Conservation (phyloP, 176 grass and related monocot genomes). For the sorghum (Sorghum bicolor) region DNA sequence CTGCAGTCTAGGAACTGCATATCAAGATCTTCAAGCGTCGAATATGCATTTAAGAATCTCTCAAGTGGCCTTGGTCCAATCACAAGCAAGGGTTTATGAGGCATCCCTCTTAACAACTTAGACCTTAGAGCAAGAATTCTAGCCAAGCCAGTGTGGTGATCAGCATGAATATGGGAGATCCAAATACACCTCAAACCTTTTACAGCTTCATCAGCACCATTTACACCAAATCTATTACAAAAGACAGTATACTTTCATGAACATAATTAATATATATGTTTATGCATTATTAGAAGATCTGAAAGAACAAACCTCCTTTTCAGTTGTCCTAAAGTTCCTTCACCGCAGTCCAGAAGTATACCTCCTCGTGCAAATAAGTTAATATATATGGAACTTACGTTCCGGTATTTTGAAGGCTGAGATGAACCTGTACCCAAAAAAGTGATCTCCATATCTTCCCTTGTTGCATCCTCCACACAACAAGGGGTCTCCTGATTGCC, state of each 20-base stretch:
- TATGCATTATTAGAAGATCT: not conserved
- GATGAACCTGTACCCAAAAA: constrained; percentile 94
- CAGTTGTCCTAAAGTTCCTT: constrained; percentile 88
- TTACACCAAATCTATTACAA: constrained; percentile 70
- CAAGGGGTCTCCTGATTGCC: constrained; percentile 43
- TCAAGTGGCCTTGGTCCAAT: constrained; percentile 87
- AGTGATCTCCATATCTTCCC: constrained; percentile 91
- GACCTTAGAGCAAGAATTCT: constrained; percentile 82
- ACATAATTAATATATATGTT: constrained; percentile 16
- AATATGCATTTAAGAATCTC: constrained; percentile 97
- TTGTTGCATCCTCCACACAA: constrained; percentile 67
- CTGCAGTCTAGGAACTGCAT: constrained; percentile 97
- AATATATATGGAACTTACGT: constrained; percentile 94
- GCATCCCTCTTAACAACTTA: constrained; percentile 51
- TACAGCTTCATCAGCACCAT: constrained; percentile 69
- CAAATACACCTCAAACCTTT: constrained; percentile 80
- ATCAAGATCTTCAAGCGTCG: constrained; percentile 85
- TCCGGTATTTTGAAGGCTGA: constrained; percentile 93
- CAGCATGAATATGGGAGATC: constrained; percentile 98
- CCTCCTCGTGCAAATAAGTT: constrained; percentile 81
- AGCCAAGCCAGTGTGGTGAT: constrained; percentile 87
- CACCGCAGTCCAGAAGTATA: constrained; percentile 94
- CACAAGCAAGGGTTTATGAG: constrained; percentile 76
- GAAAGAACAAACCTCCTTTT: constrained; percentile 74
- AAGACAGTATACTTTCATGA: constrained; percentile 5